phyloP scores from a whole-genome alignment of 495 filamentous ascomycete genomes.

The Astrothelium subdiscretum region DNA sequence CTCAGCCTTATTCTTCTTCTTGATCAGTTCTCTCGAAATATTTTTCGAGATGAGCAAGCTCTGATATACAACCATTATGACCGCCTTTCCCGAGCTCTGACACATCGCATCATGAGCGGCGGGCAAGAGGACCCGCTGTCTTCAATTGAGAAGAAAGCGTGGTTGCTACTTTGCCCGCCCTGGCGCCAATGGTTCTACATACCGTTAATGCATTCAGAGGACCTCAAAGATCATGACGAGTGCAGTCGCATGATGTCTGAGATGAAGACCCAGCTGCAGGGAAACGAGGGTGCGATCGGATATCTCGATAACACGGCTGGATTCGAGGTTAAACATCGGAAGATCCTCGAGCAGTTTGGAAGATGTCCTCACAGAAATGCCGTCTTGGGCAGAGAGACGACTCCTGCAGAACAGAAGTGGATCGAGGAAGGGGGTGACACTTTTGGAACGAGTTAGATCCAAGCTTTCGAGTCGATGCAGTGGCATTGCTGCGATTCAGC shows the following conservation, averaged over 20 bases:
- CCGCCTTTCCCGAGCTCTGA: constrained; percentile 27
- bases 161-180: not conserved
- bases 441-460: constrained; percentile 19
- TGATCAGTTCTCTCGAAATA: constrained; percentile 39
- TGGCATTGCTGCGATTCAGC: not conserved
- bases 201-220: constrained; percentile 36
- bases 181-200: constrained; percentile 33
- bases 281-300: constrained; percentile 9
- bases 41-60: constrained; percentile 28
- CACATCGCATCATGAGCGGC: constrained; percentile 3
- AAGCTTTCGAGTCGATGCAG: not conserved
- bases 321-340: constrained; percentile 21
- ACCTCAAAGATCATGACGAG: constrained; percentile 22
- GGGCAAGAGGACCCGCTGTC: too few species aligned
- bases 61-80: constrained; percentile 38
- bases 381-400: constrained; percentile 23
- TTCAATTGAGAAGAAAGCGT: not conserved
- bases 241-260: constrained; percentile 12
- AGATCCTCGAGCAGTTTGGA: constrained; percentile 28
- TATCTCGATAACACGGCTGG: constrained; percentile 3
- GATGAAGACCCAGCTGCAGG: constrained; percentile 12
- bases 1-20: constrained; percentile 35
- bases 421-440: constrained; percentile 25
- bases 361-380: constrained; percentile 33
- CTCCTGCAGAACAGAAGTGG: constrained; percentile 25